These are phyloP conservation scores for Leucocoprinus sp. DNA, from an alignment of 768 basidiomycete species.

Conservation along the genomic window DNA sequence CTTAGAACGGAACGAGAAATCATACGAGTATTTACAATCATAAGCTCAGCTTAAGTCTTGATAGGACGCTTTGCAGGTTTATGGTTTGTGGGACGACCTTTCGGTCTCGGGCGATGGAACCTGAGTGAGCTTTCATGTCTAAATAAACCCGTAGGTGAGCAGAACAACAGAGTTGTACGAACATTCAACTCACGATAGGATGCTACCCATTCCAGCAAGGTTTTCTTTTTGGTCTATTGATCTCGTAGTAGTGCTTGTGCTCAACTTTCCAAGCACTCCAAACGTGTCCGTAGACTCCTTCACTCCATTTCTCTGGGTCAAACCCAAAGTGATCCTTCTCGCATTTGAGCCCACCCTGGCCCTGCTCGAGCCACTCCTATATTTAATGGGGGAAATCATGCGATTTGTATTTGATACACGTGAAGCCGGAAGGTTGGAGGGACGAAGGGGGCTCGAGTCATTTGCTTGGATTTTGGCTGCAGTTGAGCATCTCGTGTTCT, in stretches of 20 bases:
- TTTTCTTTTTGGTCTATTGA: conserved; percentile 53
- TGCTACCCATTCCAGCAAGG: conserved; percentile 26
- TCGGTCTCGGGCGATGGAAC: conserved; percentile 42
- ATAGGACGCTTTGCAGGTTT: conserved; percentile 20
- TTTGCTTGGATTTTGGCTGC: conserved; percentile 30
- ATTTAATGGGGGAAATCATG: conserved; percentile 31
- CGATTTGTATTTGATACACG: conserved; percentile 23
- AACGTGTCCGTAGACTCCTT: conserved; percentile 22
- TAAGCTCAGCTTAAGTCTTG: conserved; percentile 20
- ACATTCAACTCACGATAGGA: conserved; percentile 47
- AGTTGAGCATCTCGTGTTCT: conserved; percentile 11
- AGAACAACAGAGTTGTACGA: not conserved
- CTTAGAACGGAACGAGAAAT: not conserved
- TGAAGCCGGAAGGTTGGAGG: conserved; percentile 36
- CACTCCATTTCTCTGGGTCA: conserved; percentile 48
- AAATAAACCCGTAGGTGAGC: conserved; percentile 6
- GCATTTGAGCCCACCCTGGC: conserved; percentile 49
- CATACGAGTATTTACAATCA: not conserved
- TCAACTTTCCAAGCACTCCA: not conserved
- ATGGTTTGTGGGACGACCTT: conserved; percentile 34
- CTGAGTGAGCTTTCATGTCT: conserved; percentile 42
- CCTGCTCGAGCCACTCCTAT: conserved; percentile 29
- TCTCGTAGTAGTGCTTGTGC: not conserved
- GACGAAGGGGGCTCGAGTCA: conserved; percentile 28
- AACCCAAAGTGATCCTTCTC: conserved; percentile 50